phyloP scores from a whole-genome alignment of 768 basidiomycete species.

The Kwoniella sp. region DNA sequence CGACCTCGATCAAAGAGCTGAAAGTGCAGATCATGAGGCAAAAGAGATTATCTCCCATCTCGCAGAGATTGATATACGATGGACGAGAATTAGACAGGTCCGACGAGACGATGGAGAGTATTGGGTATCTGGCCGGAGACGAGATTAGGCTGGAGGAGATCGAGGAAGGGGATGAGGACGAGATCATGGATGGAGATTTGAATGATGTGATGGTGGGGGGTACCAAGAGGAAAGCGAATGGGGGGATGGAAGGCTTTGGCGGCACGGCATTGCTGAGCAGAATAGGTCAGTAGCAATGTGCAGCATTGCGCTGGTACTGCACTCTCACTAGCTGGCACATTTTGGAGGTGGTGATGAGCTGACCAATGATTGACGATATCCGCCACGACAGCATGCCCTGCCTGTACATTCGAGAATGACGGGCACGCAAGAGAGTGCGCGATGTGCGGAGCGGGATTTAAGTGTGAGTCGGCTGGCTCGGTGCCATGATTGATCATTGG shows the following conservation, averaged over 20 bases:
- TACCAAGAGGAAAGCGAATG: conserved; percentile 21
- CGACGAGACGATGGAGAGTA: conserved; percentile 29
- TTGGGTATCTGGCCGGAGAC: conserved; percentile 28
- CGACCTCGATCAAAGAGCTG: conserved; percentile 33
- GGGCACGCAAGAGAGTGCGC: conserved; percentile 45
- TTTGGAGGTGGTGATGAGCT: too few relatives aligned
- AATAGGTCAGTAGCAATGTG: conserved; percentile 25
- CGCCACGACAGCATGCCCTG: conserved; percentile 1
- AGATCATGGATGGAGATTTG: conserved; percentile 26
- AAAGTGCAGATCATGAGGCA: conserved; percentile 24
- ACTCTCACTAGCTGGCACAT: background rate
- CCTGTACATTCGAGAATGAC: conserved; percentile 40
- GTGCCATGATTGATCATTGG: too few relatives aligned
- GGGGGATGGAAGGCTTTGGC: conserved; percentile 43
- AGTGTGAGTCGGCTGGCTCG: conserved; percentile 6
- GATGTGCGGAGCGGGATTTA: conserved; percentile 22
- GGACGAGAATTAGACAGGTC: conserved; percentile 20
- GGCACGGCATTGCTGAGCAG: conserved; percentile 26
- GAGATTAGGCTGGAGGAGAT: conserved; percentile 25
- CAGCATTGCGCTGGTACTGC: too few relatives aligned
- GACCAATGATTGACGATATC: background rate
- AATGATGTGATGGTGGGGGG: conserved; percentile 12
- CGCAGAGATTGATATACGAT: conserved; percentile 28
- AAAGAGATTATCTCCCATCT: conserved; percentile 36
- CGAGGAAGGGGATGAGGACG: conserved; percentile 24